Conservation (phyloP, 768 basidiomycete species). For the Rickenella mellea region DNA sequence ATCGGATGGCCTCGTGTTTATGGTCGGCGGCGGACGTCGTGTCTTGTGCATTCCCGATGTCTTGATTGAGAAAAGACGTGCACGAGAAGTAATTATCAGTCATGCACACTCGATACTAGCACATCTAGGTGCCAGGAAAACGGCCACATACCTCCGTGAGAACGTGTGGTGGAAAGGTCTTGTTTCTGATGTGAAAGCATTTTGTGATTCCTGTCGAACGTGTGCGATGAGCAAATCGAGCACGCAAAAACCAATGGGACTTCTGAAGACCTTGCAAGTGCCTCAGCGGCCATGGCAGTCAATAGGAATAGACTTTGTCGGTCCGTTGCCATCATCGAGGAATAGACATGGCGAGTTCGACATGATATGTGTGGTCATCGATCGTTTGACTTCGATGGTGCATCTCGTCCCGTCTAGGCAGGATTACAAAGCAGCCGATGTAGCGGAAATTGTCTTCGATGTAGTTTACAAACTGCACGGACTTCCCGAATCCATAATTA, state of each 20-base stretch:
- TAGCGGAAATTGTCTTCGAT: slow-evolving; percentile 27
- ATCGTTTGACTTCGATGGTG: slow-evolving; percentile 13
- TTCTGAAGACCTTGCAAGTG: slow-evolving; percentile 16
- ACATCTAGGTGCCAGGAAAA: slow-evolving; percentile 27
- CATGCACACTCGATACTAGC: slow-evolving; percentile 31
- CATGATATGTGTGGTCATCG: slow-evolving; percentile 16
- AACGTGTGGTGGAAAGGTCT: slow-evolving; percentile 33
- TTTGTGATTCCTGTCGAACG: slow-evolving; percentile 5
- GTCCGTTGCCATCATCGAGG: slow-evolving; percentile 15
- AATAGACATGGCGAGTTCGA: slow-evolving; percentile 16
- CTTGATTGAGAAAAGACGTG: slow-evolving; percentile 7
- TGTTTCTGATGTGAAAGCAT: slow-evolving; percentile 14
- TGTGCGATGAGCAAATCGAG: slow-evolving; percentile 9
- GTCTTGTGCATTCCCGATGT: slow-evolving; percentile 20
- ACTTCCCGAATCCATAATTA: slow-evolving; percentile 26
- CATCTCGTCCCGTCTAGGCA: slow-evolving; percentile 20
- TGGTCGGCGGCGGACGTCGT: slow-evolving; percentile 1
- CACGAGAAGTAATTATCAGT: slow-evolving; percentile 22
- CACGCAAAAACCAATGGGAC: slow-evolving; percentile 13
- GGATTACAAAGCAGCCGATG: slow-evolving; percentile 21
- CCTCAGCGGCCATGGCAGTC: slow-evolving; percentile 19
- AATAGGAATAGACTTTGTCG: slow-evolving; percentile 16
- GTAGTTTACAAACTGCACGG: slow-evolving; percentile 29
- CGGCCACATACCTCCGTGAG: slow-evolving; percentile 20
- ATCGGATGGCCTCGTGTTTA: slow-evolving; percentile 12